Conservation (phyloP, 768 basidiomycete species). For the Chiua virens region DNA sequence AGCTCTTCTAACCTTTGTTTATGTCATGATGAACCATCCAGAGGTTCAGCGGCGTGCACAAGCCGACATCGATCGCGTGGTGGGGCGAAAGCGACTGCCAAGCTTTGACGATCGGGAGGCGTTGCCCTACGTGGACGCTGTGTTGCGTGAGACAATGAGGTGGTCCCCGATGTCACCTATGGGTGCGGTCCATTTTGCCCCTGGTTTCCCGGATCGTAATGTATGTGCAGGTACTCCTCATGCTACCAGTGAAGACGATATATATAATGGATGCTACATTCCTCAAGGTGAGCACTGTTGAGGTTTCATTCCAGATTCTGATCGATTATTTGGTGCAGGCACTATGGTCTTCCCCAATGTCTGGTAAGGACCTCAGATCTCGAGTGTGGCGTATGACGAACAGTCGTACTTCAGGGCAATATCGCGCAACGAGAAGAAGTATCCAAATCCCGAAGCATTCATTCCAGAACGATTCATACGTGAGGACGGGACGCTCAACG, state of each 20-base stretch:
- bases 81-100: constrained; percentile 30
- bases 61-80: constrained; percentile 29
- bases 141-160: constrained; percentile 13
- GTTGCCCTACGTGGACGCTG: constrained; percentile 35
- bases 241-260: constrained; percentile 31
- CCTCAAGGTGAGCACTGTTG: constrained; percentile 16
- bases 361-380: background rate
- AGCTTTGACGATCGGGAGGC: constrained; percentile 24
- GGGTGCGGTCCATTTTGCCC: constrained; percentile 8
- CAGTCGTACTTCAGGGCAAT: constrained; percentile 33
- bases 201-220: background rate
- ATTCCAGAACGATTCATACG: constrained; percentile 26
- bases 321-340: background rate
- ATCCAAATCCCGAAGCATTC: constrained; percentile 25
- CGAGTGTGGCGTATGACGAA: background rate
- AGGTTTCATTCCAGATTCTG: background rate
- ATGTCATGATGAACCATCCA: constrained; percentile 27
- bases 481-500: constrained; percentile 9
- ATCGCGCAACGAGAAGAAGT: constrained; percentile 36
- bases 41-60: no score
- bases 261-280: constrained; percentile 30
- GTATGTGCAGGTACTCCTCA: constrained; percentile 22
- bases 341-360: background rate
- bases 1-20: background rate
- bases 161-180: constrained; percentile 23